phyloP scores from a whole-genome alignment of 768 basidiomycete species.

The Mrakia frigida region DNA sequence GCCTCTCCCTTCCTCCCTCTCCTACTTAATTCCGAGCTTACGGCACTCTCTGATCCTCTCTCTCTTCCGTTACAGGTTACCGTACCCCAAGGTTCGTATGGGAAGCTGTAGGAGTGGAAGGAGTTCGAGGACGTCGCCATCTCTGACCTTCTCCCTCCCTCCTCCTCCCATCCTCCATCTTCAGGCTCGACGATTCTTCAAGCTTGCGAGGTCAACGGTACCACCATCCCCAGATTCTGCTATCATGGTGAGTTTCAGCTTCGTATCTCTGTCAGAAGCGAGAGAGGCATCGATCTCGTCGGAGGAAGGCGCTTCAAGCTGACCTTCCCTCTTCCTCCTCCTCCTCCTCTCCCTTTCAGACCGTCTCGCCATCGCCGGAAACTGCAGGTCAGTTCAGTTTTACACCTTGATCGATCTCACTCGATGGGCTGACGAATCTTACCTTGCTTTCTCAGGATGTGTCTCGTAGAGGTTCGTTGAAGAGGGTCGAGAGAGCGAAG shows the following conservation, averaged over 20 bases:
- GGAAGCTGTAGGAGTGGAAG: constrained; percentile 30
- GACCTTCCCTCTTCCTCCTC: constrained; percentile 46
- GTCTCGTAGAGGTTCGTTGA: constrained; percentile 71
- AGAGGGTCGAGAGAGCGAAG: background rate
- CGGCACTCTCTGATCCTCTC: background rate
- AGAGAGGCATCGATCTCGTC: background rate
- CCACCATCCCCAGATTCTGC: constrained; percentile 42
- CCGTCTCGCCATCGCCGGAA: constrained; percentile 84
- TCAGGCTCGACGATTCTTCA: constrained; percentile 33
- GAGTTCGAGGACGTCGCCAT: constrained; percentile 26
- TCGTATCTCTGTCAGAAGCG: background rate
- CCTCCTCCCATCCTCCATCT: constrained; percentile 3
- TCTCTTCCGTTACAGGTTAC: constrained; percentile 57
- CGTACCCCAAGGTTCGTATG: constrained; percentile 74
- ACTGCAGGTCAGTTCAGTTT: constrained; percentile 70
- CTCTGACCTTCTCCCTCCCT: constrained; percentile 16
- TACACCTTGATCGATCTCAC: constrained; percentile 25
- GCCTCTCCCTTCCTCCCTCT: background rate
- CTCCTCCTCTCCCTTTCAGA: constrained; percentile 70
- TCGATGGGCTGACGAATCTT: no score
- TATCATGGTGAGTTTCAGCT: constrained; percentile 34
- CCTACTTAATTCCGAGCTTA: background rate
- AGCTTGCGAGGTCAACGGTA: constrained; percentile 42
- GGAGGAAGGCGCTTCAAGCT: constrained; percentile 6
- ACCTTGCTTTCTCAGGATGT: constrained; percentile 62